Base-by-base conservation (phyloP, 83 land plant genomes). In the Diphasiastrum complanatum region DNA sequence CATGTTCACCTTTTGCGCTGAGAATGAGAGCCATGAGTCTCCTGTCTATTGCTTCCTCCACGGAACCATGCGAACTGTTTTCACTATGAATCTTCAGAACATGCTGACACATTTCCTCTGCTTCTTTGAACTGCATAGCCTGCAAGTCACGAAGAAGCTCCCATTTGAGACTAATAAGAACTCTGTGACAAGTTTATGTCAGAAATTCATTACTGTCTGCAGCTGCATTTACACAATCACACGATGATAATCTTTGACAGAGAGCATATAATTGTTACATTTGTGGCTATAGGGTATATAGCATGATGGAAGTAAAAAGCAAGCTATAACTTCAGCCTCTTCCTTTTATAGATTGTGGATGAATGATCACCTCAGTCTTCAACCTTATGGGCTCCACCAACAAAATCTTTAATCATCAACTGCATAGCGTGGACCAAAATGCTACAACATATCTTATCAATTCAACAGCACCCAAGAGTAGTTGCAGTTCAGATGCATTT, bases 81-180 rank as follows among this genome's bases (percentile, higher is more conserved):
- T 85, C 82, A 33, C 56, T 78, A 47, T 86, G 96, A 48, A 89
- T 95, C 55, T 80, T 79, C 53, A 95, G 76, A 28, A 87, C 84
- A 63, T 76, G 77, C 56, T 83, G 71, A 31, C 99, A 95, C 34
- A 89, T 59, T 58, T 72, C 79, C 67, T 80, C 73, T 1, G 99
- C 99, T 54, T 86, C 86, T 41, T 82, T 84, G 72, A 95, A 89
- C 31, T 95, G 93, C 86, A 95, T 56, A 38, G 92, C 99, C 74
- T 93, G 91, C 31, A 82, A 32, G 6, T 8, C 16, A 63, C 8
- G 19, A 14, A 11, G 19, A 49, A 11, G 22, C 8, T 49, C 5
- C 22, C 10, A 8, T 8, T 8, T 48, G 18, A 18, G 43, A 40
- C 8, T 8, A 40, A 8, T 16, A 16, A 40, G 16, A 40, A 40